A percentile compares a stretch with the other conserved stretches of the same genome.
These are phyloP conservation scores for Metschnikowia rubicola DNA, from an alignment of 805 yeast species.

Conservation along the genomic window DNA sequence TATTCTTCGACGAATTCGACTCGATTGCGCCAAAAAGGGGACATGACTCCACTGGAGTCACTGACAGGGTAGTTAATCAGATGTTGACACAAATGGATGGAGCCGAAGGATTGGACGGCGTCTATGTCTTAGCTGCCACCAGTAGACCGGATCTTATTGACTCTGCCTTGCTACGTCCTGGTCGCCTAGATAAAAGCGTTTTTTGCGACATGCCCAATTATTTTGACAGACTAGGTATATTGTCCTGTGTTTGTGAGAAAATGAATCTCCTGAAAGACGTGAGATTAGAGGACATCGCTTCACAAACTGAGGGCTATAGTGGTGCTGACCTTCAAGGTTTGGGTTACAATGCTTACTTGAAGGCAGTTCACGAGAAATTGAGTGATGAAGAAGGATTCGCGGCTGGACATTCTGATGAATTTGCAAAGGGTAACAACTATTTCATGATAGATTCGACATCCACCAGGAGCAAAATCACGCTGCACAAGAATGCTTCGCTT, in stretches of 20 bases:
- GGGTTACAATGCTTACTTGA: constrained; percentile 85
- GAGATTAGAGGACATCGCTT: constrained; percentile 53
- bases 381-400: constrained; percentile 34
- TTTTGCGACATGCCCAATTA: constrained; percentile 81
- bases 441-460: constrained; percentile 39
- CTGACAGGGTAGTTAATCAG: constrained; percentile 96
- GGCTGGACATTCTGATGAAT: constrained; percentile 6
- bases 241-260: constrained; percentile 53
- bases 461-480: constrained; percentile 26
- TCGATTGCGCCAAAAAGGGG: constrained; percentile 98
- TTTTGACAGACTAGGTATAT: constrained; percentile 70
- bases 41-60: constrained; percentile 95
- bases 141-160: constrained; percentile 94
- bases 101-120: constrained; percentile 96
- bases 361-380: constrained; percentile 73
- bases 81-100: constrained; percentile 98
- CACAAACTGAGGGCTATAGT: constrained; percentile 68
- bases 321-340: constrained; percentile 96
- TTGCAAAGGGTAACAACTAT: constrained; percentile 24
- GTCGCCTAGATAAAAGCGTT: constrained; percentile 89
- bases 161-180: constrained; percentile 91
- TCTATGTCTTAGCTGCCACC: constrained; percentile 93
- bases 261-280: constrained; percentile 55
- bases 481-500: constrained; percentile 40
- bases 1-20: constrained; percentile 94